Percentiles rank a stretch among this genome's conserved stretches.
Conservation (phyloP, 2,329 filamentous ascomycete species). For the Immersiporthe knoxdaviesiana region DNA sequence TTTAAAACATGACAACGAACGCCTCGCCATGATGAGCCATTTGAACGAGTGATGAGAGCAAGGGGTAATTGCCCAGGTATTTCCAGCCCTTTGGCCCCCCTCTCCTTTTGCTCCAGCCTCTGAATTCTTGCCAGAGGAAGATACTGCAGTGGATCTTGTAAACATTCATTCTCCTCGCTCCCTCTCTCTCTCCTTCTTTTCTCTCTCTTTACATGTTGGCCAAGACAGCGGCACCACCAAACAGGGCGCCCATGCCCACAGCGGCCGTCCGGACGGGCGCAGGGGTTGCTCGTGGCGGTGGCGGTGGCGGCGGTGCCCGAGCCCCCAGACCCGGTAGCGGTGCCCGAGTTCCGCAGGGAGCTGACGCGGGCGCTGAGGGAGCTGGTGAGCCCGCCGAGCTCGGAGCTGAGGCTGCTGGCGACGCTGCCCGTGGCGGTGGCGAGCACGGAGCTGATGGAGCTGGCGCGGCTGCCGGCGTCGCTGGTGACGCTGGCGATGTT, state of each 20-base stretch:
- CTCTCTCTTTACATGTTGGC: slow-evolving; percentile 46
- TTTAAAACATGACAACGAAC: background rate
- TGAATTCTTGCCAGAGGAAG: background rate
- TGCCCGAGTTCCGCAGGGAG: slow-evolving; percentile 1
- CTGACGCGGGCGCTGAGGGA: slow-evolving; percentile 24
- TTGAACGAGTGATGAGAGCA: slow-evolving; percentile 1
- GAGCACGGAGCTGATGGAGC: slow-evolving; percentile 36
- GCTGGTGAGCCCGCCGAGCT: slow-evolving; percentile 29
- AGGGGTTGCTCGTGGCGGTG: slow-evolving; percentile 32
- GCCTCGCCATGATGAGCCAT: slow-evolving; percentile 4
- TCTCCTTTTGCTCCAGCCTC: background rate
- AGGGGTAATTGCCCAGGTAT: background rate
- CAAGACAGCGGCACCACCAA: slow-evolving; percentile 51
- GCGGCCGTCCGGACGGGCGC: slow-evolving; percentile 46
- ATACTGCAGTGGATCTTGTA: background rate
- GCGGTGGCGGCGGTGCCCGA: slow-evolving; percentile 18
- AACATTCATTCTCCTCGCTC: no score
- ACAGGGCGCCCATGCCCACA: slow-evolving; percentile 49
- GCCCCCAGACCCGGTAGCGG: slow-evolving; percentile 3
- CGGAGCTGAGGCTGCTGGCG: slow-evolving; percentile 29
- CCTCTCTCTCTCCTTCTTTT: no score
- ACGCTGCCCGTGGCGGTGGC: slow-evolving; percentile 36
- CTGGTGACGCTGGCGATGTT: slow-evolving; percentile 34
- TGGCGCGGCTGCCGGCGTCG: slow-evolving; percentile 27
- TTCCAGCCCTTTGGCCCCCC: background rate